Conservation (phyloP, 2,329 filamentous ascomycete genomes). For the Phyllosticta citribraziliensis region DNA sequence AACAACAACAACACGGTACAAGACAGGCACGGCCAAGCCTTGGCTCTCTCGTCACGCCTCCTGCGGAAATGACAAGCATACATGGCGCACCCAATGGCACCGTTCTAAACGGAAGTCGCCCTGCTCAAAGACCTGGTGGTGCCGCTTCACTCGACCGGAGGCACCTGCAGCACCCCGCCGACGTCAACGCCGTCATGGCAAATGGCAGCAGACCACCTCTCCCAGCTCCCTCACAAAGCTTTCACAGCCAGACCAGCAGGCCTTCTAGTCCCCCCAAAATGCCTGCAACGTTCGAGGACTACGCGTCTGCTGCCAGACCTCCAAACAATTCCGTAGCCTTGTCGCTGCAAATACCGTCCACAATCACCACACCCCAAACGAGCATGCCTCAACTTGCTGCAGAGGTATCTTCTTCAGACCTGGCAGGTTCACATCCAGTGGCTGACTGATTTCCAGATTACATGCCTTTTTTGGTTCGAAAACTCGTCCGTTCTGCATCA, state of each 20-base stretch:
- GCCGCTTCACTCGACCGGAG: slow-evolving; percentile 4
- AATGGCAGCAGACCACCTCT: background rate
- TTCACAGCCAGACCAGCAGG: background rate
- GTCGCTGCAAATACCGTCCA: slow-evolving; percentile 22
- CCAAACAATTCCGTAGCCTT: slow-evolving; percentile 13
- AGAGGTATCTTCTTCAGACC: slow-evolving; percentile 18
- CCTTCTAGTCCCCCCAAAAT: background rate
- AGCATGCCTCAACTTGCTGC: slow-evolving; percentile 31
- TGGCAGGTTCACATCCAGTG: background rate
- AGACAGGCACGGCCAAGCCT: slow-evolving; percentile 23
- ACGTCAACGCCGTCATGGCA: slow-evolving; percentile 6
- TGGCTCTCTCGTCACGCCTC: slow-evolving; percentile 24
- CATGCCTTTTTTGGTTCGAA: slow-evolving; percentile 97
- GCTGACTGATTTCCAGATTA: slow-evolving; percentile 51
- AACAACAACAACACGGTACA: slow-evolving; percentile 14
- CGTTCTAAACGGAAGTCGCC: slow-evolving; percentile 1
- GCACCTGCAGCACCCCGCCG: slow-evolving; percentile 14
- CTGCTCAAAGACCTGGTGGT: slow-evolving; percentile 5
- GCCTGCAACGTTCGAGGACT: slow-evolving; percentile 1
- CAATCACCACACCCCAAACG: slow-evolving; percentile 29
- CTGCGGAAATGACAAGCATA: slow-evolving; percentile 17
- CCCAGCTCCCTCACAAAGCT: background rate
- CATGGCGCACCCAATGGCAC: slow-evolving; percentile 2
- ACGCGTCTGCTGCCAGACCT: background rate
- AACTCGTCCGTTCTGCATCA: slow-evolving; percentile 67